Evolutionary conservation across 2,329 filamentous ascomycete species (phyloP), one percentile per base, ranked within the genome.

Genomic region (Aspergillus intermedius): DNA sequence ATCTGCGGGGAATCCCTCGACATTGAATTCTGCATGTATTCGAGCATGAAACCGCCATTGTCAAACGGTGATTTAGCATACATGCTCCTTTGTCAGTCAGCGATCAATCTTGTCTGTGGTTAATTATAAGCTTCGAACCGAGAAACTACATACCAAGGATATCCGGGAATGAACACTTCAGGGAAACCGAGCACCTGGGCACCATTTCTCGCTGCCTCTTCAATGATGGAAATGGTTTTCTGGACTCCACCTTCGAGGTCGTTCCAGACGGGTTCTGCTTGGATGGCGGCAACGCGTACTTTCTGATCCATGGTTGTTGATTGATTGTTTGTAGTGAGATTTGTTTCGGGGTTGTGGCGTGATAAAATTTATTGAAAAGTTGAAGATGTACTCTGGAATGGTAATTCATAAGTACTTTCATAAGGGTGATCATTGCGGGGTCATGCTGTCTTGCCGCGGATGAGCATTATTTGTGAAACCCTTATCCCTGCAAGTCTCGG

Each of bases 101-200:
- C 39, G 3, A 21, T 5, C 13, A 37, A 17, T 5, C 8, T n/a
- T 15, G 5, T 15, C n/a, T 7, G 4, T 42, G n/a, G 7, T 13
- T 21, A 21, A 12, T 12, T 19, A 9, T 19, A 22, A 7, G 15
- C 12, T 2, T 13, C 4, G 3, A 28, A 17, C 4, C n/a, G 34
- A 3, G 25, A 25, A 40, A 40, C 5, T 5, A 9, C 40, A 44
- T 76, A 77, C 2, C 75, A 74, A 4, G 74, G 74, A 41, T 52
- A 52, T 0, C 50, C 50, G 1, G 41, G 41, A 3, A 64, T 56
- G 68, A 72, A 77, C 32, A 73, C 66, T 62, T 78, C 75, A 2
- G 75, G 74, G 56, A 78, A 78, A 3, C 69, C 74, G 42, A 78
- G 61, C 6, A 77, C 62, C 55, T 76, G 74, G 59, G 68, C 74